Evolutionary conservation across 371 early-diverging fungal genomes (phyloP).

Genomic region (Funneliformis caledonium): DNA sequence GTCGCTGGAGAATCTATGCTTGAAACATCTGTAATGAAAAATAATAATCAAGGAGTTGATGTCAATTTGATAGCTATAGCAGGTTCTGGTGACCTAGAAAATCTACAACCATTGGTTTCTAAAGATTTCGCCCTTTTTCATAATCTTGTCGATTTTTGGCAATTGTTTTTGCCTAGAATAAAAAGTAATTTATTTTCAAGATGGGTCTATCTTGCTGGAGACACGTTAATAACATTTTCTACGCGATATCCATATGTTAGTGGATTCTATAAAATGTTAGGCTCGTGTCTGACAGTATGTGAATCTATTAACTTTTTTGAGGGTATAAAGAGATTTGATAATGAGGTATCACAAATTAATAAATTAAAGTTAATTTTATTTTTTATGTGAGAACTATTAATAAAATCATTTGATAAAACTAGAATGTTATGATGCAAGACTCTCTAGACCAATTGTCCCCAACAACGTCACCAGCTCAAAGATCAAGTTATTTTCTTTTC

Average conservation of each 20-base stretch:
- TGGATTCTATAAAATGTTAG: slow-evolving; percentile 75
- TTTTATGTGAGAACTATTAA: background rate
- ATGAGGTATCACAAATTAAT: slow-evolving; percentile 30
- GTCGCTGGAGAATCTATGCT: background rate
- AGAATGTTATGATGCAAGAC: background rate
- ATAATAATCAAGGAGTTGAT: slow-evolving; percentile 7
- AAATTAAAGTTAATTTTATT: background rate
- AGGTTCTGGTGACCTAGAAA: slow-evolving; percentile 49
- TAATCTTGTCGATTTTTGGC: slow-evolving; percentile 71
- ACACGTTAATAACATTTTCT: slow-evolving; percentile 59
- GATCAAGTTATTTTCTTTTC: slow-evolving; percentile 46
- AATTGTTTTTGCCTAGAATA: slow-evolving; percentile 58
- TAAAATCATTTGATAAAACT: background rate
- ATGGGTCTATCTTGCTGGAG: slow-evolving; percentile 68
- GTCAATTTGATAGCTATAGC: slow-evolving; percentile 35
- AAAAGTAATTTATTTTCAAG: slow-evolving; percentile 51
- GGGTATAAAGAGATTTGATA: slow-evolving; percentile 4
- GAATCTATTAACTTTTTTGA: slow-evolving; percentile 52
- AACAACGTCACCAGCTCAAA: background rate
- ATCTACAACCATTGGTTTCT: slow-evolving; percentile 60
- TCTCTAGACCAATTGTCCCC: background rate
- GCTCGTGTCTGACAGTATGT: slow-evolving; percentile 55
- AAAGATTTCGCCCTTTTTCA: slow-evolving; percentile 73
- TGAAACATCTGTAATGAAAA: background rate
- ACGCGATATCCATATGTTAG: slow-evolving; percentile 66